Evolutionary conservation across 2,329 filamentous ascomycete species (phyloP).

Genomic region (Macrophomina tecta): DNA sequence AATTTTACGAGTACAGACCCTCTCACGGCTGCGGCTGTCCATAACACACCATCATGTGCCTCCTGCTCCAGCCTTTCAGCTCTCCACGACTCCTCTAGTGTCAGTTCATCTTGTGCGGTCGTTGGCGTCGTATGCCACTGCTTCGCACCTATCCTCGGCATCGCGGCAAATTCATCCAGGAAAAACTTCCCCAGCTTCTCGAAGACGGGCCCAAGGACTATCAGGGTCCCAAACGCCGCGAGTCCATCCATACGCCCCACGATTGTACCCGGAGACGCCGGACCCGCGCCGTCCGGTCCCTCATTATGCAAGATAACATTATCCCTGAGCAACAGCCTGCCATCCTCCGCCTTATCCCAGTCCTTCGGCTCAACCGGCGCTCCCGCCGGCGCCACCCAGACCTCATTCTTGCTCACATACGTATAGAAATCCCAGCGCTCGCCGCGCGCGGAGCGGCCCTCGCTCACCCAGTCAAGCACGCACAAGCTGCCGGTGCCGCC

Average conservation of each 20-base stretch:
- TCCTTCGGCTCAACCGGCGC: slow-evolving; percentile 20
- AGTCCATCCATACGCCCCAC: slow-evolving; percentile 70
- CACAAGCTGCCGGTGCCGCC: slow-evolving; percentile 62
- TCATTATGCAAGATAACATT: slow-evolving; percentile 69
- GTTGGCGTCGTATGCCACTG: slow-evolving; percentile 65
- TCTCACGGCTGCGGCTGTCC: slow-evolving; percentile 47
- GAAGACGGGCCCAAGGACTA: slow-evolving; percentile 77
- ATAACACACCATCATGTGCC: slow-evolving; percentile 44
- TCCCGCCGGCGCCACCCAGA: slow-evolving; percentile 63
- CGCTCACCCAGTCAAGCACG: slow-evolving; percentile 91
- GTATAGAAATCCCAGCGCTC: slow-evolving; percentile 85
- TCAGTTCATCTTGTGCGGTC: slow-evolving; percentile 37
- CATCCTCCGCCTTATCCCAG: slow-evolving; percentile 32
- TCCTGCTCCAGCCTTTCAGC: slow-evolving; percentile 64
- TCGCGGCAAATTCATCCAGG: slow-evolving; percentile 74
- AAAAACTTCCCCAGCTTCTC: slow-evolving; percentile 74
- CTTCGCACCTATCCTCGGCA: slow-evolving; percentile 82
- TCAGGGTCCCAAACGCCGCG: slow-evolving; percentile 82
- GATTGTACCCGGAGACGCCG: slow-evolving; percentile 48
- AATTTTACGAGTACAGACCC: slow-evolving; percentile 91
- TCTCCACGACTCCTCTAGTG: slow-evolving; percentile 54
- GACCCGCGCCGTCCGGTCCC: not conserved
- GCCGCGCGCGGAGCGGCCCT: slow-evolving; percentile 81
- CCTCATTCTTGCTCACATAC: slow-evolving; percentile 86
- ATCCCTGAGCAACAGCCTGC: slow-evolving; percentile 80